These are phyloP conservation scores for Mycena pura DNA, from an alignment of 768 basidiomycete species.

Conservation along the genomic window DNA sequence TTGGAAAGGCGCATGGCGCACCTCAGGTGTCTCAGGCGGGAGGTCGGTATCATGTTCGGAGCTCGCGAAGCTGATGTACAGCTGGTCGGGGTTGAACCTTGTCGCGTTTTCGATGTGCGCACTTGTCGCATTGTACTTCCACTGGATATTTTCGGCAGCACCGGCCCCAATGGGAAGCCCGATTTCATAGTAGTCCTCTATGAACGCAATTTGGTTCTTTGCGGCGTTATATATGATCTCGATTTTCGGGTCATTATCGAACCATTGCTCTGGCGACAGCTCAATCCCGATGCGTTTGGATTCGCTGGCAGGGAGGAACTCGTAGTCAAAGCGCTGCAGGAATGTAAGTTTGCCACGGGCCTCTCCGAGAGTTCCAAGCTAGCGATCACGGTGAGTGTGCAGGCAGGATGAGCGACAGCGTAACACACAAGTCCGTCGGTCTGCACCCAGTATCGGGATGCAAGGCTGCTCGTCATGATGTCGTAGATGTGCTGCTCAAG, in stretches of 20 bases:
- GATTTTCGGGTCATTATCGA: constrained; percentile 54
- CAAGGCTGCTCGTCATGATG: constrained; percentile 44
- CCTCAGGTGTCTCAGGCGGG: constrained; percentile 44
- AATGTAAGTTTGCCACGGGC: constrained; percentile 59
- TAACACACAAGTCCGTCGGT: constrained; percentile 46
- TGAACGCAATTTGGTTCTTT: constrained; percentile 47
- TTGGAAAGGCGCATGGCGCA: constrained; percentile 19
- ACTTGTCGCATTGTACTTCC: constrained; percentile 49
- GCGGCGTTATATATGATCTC: constrained; percentile 50
- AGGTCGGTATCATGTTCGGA: constrained; percentile 45
- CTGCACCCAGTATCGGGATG: constrained; percentile 55
- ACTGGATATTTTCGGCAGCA: constrained; percentile 45
- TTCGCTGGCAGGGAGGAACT: constrained; percentile 45
- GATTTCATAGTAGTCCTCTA: constrained; percentile 55
- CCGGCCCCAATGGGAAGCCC: constrained; percentile 42
- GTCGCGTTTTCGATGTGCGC: constrained; percentile 53
- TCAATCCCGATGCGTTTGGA: constrained; percentile 52
- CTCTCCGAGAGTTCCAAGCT: constrained; percentile 58
- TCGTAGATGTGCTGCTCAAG: constrained; percentile 51
- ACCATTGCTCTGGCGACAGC: constrained; percentile 51
- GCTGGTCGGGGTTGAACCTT: constrained; percentile 43
- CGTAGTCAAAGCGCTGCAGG: constrained; percentile 54
- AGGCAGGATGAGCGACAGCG: not conserved
- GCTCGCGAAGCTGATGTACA: constrained; percentile 57
- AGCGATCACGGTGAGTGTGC: not conserved